Base-by-base conservation (phyloP, 352 stramenopile species). In the Phytophthora lateralis region DNA sequence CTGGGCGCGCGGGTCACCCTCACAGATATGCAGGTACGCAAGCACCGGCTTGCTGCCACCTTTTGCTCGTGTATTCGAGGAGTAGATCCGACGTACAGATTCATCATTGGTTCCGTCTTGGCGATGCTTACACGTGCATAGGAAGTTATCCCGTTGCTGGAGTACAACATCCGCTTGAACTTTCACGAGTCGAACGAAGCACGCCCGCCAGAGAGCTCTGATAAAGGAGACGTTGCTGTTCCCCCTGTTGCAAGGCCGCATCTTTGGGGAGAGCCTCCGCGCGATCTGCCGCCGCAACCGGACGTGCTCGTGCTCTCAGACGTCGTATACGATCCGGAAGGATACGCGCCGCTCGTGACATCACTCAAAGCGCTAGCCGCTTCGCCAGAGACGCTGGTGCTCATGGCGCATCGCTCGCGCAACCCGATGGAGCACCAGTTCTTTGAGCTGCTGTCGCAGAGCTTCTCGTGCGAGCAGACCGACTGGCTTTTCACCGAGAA, bases 381-480 rank as follows among this genome's bases (percentile, higher is more conserved):
- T 15, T 61, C 64, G 0, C 45, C 70, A 0, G 26, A 66, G 24
- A 90, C 81, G 17, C 66, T 73, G 1, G 78, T 92, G 24, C 68
- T 92, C 46, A 92, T 94, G 82, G 80, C 82, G 11, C 81, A 94
- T 56, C 73, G 83, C 35, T 92, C 82, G 39, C 72, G 85, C 17
- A 90, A 94, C 65, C 82, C 85, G 1, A 88, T 88, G 77, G 85
- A 94, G 57, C 74, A 92, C 41, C 66, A 92, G 49, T 92, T 94
- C 59, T 94, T 94, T 70, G 71, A 85, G 30, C 55, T 87, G 38
- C 54, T 93, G 24, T 71, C 60, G 9, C 39, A 63, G 29, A 58
- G 51, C 20, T 91, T 90, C 46, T 44, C 66, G 38, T 82, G 62
- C 71, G 56, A 80, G 52, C 66, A 71, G 26, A 64, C 85, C 6